Percentiles rank a stretch among this genome's conserved stretches.
phyloP scores from a whole-genome alignment of 345 rosid species.

The Aegle marmelos region DNA sequence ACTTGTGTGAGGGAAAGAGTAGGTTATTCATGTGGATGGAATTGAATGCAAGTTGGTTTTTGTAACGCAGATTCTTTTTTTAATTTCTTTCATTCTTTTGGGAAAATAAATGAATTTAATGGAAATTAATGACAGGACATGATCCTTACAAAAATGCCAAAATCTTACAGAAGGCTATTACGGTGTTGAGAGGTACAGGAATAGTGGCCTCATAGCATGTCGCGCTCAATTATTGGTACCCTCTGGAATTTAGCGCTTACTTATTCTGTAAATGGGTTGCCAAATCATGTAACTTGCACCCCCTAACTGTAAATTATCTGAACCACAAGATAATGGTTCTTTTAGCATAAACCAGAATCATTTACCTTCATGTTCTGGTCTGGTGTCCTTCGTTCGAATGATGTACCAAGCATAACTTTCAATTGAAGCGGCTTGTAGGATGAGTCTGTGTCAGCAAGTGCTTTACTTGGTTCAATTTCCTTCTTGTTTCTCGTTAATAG shows the following conservation, averaged over 20 bases:
- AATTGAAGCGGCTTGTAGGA: not conserved
- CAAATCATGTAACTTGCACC: not conserved
- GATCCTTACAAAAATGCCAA: not conserved
- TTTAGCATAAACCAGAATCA: not conserved
- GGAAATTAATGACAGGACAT: not conserved
- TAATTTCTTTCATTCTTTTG: not conserved
- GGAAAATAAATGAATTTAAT: not conserved
- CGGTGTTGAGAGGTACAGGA: not conserved
- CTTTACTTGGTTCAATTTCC: not conserved
- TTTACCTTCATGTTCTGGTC: not conserved
- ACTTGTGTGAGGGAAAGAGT: slow-evolving; percentile 5
- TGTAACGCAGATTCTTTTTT: not conserved
- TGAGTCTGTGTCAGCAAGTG: not conserved
- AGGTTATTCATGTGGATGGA: slow-evolving; percentile 41
- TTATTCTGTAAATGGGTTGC: not conserved
- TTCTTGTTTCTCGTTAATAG: not conserved
- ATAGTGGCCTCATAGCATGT: not conserved
- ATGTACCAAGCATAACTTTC: not conserved
- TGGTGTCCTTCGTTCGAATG: too few relatives aligned
- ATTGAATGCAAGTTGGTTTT: slow-evolving; percentile 10
- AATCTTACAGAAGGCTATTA: not conserved
- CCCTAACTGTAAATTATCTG: not conserved
- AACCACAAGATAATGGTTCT: not conserved
- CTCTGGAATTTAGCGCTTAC: not conserved
- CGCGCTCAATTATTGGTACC: slow-evolving; percentile 8